Base-by-base conservation (phyloP, 2,329 filamentous ascomycete species). In the Alternaria infectoria region DNA sequence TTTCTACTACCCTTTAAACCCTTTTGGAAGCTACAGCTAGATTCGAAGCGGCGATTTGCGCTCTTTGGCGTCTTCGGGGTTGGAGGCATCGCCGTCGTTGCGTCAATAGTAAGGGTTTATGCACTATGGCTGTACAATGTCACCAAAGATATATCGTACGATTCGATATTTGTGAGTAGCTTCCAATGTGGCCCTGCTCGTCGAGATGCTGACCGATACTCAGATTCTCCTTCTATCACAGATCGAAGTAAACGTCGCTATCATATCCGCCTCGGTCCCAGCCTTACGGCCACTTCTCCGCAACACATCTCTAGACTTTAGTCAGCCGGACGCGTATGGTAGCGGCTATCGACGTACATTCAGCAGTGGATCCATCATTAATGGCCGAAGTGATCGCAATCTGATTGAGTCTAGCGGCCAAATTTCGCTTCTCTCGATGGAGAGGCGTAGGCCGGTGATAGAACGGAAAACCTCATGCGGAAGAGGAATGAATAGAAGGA, bases 241-340 rank as follows among this genome's bases (percentile, higher is more conserved):
- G 61, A 74, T 82, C 54, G 81, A 83, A 62, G 76, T 82, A 19
- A 79, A 79, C 62, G 68, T 82, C 15, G 80, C 79, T 5, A 80
- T 82, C 55, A 69, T 81, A 2, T 80, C 81, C 10, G 77, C 80
- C 5, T 81, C 76, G 2, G 69, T 81, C 0, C 79, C 80, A 3
- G 71, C 79, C 3, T 72, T 83, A 19, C 74, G 75, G 9, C 79
- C 80, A 4, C 69, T 81, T 17, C 75, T 81, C 65, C 62, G 62
- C 12, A 61, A 54, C 19, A 64, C 62, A 4, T 23, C 19, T 6
- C 44, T 46, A 1, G 19, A 21, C 13, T 46, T 23, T 21, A 46
- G 44, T 46, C 44, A 46, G 19, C 44, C 19, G 19, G 19, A 50
- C 8, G 46, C 46, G 46, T 50, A 19, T 50, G 46, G 46, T 7